These are phyloP conservation scores for Cephaloascus fragrans DNA, from an alignment of 805 yeast species.

Conservation along the genomic window DNA sequence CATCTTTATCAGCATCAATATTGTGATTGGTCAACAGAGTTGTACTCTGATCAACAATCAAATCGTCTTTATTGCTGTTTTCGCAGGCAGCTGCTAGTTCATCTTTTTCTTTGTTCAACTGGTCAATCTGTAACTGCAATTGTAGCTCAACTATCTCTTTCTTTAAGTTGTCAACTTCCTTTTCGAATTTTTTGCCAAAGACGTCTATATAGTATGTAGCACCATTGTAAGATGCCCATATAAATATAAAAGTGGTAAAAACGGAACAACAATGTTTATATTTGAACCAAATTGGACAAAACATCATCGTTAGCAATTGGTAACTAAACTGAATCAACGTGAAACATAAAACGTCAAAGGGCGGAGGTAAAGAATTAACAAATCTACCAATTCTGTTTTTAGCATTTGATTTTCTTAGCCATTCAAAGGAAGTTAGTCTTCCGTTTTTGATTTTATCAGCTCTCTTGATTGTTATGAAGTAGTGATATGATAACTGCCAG, in stretches of 20 bases:
- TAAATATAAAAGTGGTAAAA: slow-evolving; percentile 65
- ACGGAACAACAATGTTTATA: slow-evolving; percentile 55
- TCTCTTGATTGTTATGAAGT: slow-evolving; percentile 76
- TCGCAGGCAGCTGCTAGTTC: too few species aligned
- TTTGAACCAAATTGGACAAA: slow-evolving; percentile 83
- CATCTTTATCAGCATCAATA: too few species aligned
- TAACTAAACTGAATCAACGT: slow-evolving; percentile 80
- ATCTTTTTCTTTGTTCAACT: not conserved
- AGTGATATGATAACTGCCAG: slow-evolving; percentile 89
- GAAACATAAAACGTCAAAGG: slow-evolving; percentile 81
- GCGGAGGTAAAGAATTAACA: slow-evolving; percentile 76
- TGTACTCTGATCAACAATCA: too few species aligned
- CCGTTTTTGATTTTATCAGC: slow-evolving; percentile 81
- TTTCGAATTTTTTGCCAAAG: slow-evolving; percentile 83
- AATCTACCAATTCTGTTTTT: slow-evolving; percentile 58
- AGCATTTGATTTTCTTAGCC: slow-evolving; percentile 63
- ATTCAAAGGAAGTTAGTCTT: slow-evolving; percentile 78
- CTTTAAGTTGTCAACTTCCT: slow-evolving; percentile 67
- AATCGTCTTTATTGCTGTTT: too few species aligned
- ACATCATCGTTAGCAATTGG: slow-evolving; percentile 77
- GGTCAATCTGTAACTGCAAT: slow-evolving; percentile 3
- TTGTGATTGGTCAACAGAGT: too few species aligned
- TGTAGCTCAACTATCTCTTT: slow-evolving; percentile 63
- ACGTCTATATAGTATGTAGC: slow-evolving; percentile 91
- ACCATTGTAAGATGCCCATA: slow-evolving; percentile 81